phyloP scores from a whole-genome alignment of 2,329 filamentous ascomycete species.

The Penicillium corylophilum region DNA sequence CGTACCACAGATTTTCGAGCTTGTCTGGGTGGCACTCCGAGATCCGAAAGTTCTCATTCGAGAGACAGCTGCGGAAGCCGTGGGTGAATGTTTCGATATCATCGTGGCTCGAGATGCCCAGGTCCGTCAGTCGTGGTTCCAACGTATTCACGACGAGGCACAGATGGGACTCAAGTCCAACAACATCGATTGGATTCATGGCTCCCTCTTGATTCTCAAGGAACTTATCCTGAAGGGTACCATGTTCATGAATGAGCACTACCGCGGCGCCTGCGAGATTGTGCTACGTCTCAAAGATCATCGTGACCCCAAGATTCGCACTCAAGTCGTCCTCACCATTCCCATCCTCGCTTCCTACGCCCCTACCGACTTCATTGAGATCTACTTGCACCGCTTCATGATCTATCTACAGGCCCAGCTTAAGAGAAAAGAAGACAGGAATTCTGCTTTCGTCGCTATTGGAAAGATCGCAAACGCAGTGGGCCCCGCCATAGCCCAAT shows the following conservation, averaged over 20 bases:
- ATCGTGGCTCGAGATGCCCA: conserved; percentile 88
- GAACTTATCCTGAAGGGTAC: conserved; percentile 91
- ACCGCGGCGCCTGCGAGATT: conserved; percentile 88
- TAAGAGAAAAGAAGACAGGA: conserved; percentile 91
- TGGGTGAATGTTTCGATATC: conserved; percentile 93
- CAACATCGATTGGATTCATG: conserved; percentile 85
- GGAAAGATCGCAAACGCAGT: conserved; percentile 96
- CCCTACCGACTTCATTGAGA: conserved; percentile 81
- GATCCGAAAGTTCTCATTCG: conserved; percentile 89
- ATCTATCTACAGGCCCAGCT: conserved; percentile 89
- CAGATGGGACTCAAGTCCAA: conserved; percentile 74
- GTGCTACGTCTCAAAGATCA: conserved; percentile 92
- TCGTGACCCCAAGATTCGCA: conserved; percentile 79
- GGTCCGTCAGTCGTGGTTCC: conserved; percentile 84
- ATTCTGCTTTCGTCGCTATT: conserved; percentile 92
- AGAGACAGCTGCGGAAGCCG: conserved; percentile 85
- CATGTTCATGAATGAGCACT: conserved; percentile 98
- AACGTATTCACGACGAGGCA: conserved; percentile 84
- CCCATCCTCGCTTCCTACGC: conserved; percentile 91
- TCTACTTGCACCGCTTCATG: conserved; percentile 95
- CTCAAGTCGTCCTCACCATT: conserved; percentile 86
- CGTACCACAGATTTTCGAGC: conserved; percentile 90
- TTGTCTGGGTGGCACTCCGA: conserved; percentile 91
- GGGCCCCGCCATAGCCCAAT: conserved; percentile 90
- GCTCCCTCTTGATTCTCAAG: conserved; percentile 88